Conservation (phyloP, 2,329 filamentous ascomycete genomes). For the Ophiostoma pallidulum region DNA sequence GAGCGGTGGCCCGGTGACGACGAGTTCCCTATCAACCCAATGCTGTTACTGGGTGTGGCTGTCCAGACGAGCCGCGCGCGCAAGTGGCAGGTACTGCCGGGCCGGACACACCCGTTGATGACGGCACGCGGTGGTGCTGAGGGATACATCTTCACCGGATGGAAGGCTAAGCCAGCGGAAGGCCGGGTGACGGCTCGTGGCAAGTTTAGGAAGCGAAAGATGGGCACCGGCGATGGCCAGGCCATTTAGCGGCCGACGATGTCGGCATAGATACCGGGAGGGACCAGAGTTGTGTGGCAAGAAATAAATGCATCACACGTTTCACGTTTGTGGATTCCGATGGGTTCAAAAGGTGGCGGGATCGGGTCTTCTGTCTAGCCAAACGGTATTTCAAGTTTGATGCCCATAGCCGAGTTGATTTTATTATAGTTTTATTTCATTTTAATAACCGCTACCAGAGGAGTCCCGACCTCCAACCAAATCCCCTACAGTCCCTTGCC, state of each 20-base stretch:
- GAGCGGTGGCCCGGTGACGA: slow-evolving; percentile 51
- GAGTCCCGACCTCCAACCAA: too few species aligned
- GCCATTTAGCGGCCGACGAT: too few species aligned
- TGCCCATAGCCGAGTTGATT: too few species aligned
- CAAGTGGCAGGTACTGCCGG: slow-evolving; percentile 84
- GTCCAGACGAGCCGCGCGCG: slow-evolving; percentile 73
- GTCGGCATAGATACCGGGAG: too few species aligned
- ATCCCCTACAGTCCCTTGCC: slow-evolving; percentile 64
- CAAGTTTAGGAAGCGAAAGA: slow-evolving; percentile 58
- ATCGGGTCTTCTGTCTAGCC: too few species aligned
- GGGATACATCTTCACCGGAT: slow-evolving; percentile 81
- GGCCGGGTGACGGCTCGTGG: slow-evolving; percentile 77
- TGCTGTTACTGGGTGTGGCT: slow-evolving; percentile 65
- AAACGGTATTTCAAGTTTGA: too few species aligned
- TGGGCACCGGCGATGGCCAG: not conserved
- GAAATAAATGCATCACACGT: too few species aligned
- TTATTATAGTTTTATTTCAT: too few species aligned
- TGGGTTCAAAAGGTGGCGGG: too few species aligned
- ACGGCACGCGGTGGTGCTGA: slow-evolving; percentile 78
- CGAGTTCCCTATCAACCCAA: slow-evolving; percentile 83
- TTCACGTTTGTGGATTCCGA: too few species aligned
- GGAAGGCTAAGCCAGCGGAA: slow-evolving; percentile 68
- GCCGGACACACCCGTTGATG: slow-evolving; percentile 90
- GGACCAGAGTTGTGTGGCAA: too few species aligned
- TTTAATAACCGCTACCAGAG: too few species aligned